Base-by-base conservation (phyloP, 1,284 basidiomycete species). In the Quambalaria eucalypti region DNA sequence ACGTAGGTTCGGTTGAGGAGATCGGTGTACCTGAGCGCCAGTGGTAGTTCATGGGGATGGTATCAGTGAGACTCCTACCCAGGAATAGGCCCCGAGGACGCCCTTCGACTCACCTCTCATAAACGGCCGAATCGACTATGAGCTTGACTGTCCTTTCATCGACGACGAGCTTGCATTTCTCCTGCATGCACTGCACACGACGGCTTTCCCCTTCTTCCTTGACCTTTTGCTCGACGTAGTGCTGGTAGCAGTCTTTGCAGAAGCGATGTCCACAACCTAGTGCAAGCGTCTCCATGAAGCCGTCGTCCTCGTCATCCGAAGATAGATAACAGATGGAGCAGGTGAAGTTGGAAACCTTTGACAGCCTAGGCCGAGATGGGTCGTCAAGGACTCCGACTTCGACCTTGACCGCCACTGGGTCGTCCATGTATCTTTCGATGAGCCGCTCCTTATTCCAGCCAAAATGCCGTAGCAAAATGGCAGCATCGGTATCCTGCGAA, bases 361-460 rank as follows among this genome's bases (percentile, higher is more conserved):
- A 56, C 4, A 71, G 55, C 52, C 57, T 61, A n/a, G 68, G 61
- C 9, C 59, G 60, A 16, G 59, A 21, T n/a, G 64, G 57, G 33
- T 66, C 65, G 23, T 73, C 67, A 48, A 52, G 56, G 2, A 75
- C 62, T 8, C 73, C 73, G 14, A 71, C 73, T 52, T 71, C 69
- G 40, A 65, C 53, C 19, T 64, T 66, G 48, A 73, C 66, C 47
- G 63, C 51, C 14, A 71, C 73, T 8, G 68, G 59, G 9, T 56
- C 51, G 28, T 74, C 73, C 73, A 74, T 74, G 61, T 73, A 74
- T 28, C 59, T 66, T 51, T 79, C 78, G 57, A 78, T 73, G n/a
- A 97, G 82, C 57, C 86, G 85, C 77, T 98, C 93, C 73, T 89
- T 88, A 81, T 98, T 97, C 93, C 93, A 98, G 48, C 82, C 81